Percentiles rank a stretch among this genome's conserved stretches.
These are phyloP conservation scores for Collybia nuda DNA, from an alignment of 768 basidiomycete genomes.

Conservation along the genomic window DNA sequence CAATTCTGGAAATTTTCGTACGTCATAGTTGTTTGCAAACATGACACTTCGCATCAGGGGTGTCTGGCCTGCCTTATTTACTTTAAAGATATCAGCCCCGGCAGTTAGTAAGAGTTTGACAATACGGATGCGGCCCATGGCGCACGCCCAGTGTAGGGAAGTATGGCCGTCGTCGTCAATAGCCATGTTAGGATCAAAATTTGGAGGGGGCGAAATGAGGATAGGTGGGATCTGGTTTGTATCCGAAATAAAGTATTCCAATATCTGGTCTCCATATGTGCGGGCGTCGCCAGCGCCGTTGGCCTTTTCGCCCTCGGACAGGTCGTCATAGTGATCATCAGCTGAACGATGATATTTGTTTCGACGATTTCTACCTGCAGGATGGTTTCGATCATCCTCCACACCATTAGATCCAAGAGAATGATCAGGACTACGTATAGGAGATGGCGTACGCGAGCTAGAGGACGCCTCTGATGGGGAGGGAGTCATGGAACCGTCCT, in stretches of 20 bases:
- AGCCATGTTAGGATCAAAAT: constrained; percentile 93
- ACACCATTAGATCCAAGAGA: constrained; percentile 42
- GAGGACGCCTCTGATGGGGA: constrained; percentile 84
- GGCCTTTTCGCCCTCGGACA: constrained; percentile 41
- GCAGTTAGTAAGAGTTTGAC: constrained; percentile 92
- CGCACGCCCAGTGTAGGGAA: constrained; percentile 96
- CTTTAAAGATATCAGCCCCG: constrained; percentile 95
- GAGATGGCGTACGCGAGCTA: constrained; percentile 92
- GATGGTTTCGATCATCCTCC: constrained; percentile 36
- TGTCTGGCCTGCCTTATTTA: constrained; percentile 96
- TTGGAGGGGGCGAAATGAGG: constrained; percentile 82
- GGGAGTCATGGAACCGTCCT: constrained; percentile 89
- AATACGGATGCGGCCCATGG: constrained; percentile 96
- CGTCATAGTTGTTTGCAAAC: constrained; percentile 99
- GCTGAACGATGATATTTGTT: constrained; percentile 47
- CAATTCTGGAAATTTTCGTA: constrained; percentile 96
- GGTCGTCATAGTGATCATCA: constrained; percentile 45
- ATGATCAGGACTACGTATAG: constrained; percentile 61
- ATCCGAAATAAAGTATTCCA: constrained; percentile 99
- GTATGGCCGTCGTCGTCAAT: constrained; percentile 99
- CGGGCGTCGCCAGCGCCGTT: constrained; percentile 56
- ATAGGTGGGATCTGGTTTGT: constrained; percentile 87
- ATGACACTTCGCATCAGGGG: constrained; percentile 98
- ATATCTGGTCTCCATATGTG: constrained; percentile 91
- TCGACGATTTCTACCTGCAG: constrained; percentile 33